Conservation (phyloP, 768 basidiomycete species). For the Cytidiella melzeri region DNA sequence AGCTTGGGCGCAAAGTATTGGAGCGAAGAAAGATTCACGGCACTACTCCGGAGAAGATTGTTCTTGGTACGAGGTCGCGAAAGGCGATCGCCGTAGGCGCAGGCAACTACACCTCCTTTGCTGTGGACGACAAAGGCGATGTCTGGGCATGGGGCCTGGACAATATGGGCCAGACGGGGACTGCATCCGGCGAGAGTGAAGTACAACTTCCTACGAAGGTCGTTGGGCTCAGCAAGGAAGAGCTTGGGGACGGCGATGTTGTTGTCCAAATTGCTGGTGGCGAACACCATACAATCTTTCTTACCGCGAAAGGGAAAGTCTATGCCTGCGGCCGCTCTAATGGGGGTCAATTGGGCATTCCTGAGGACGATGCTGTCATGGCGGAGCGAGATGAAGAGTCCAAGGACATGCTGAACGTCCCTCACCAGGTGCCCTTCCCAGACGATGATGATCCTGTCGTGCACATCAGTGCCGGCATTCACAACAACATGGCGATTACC, state of each 20-base stretch:
- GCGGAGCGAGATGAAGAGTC: slow-evolving; percentile 39
- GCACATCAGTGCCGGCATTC: slow-evolving; percentile 60
- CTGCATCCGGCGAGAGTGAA: slow-evolving; percentile 44
- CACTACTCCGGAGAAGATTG: slow-evolving; percentile 81
- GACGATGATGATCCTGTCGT: slow-evolving; percentile 58
- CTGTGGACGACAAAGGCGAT: slow-evolving; percentile 73
- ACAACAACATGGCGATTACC: slow-evolving; percentile 70
- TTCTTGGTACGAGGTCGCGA: slow-evolving; percentile 60
- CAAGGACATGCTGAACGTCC: slow-evolving; percentile 57
- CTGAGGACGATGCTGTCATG: slow-evolving; percentile 63
- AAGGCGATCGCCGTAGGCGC: slow-evolving; percentile 70
- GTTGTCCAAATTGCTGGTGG: slow-evolving; percentile 77
- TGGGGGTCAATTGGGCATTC: slow-evolving; percentile 75
- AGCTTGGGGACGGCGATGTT: slow-evolving; percentile 48
- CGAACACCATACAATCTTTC: slow-evolving; percentile 87
- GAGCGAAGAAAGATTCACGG: slow-evolving; percentile 87
- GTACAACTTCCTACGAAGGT: slow-evolving; percentile 63
- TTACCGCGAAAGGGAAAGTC: slow-evolving; percentile 76
- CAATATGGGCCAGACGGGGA: slow-evolving; percentile 78
- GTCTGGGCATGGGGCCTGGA: slow-evolving; percentile 98
- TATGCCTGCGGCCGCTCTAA: slow-evolving; percentile 85
- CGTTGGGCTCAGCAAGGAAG: slow-evolving; percentile 52
- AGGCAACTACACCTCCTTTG: slow-evolving; percentile 85
- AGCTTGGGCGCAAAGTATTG: slow-evolving; percentile 86
- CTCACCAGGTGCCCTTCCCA: slow-evolving; percentile 61